Evolutionary conservation across 78 protist genomes (phyloP).

Genomic region (Planoprotostelium fungivorum): DNA sequence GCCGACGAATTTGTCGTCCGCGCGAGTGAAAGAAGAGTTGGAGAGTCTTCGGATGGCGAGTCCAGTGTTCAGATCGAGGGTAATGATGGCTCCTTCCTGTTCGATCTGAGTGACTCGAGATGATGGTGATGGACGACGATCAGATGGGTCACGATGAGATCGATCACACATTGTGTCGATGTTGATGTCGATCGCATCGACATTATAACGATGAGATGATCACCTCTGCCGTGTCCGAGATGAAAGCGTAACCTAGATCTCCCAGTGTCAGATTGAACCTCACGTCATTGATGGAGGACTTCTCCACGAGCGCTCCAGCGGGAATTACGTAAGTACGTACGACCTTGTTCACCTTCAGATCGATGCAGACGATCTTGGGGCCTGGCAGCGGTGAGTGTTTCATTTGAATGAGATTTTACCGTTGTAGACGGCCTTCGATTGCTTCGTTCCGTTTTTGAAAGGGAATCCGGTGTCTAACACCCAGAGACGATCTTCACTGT

Average conservation of each 20-base stretch:
- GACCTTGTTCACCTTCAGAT: background rate
- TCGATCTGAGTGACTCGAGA: too few species aligned
- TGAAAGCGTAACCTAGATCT: background rate
- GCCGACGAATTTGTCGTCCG: background rate
- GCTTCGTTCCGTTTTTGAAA: background rate
- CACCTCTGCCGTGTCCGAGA: background rate
- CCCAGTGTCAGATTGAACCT: background rate
- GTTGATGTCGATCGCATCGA: too few species aligned
- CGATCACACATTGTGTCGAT: too few species aligned
- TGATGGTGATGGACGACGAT: too few species aligned
- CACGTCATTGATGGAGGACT: background rate
- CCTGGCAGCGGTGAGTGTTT: background rate
- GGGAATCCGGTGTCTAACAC: background rate
- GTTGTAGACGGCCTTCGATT: background rate
- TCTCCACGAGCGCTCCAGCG: background rate
- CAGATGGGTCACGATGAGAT: too few species aligned
- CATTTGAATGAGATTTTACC: background rate
- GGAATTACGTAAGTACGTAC: background rate
- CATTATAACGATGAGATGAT: too few species aligned
- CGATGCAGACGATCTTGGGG: background rate
- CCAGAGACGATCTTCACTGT: background rate
- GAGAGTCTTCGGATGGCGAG: background rate
- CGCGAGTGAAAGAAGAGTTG: background rate
- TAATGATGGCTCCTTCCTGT: background rate
- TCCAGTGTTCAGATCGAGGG: background rate